Evolutionary conservation across 306 rosid species (phyloP), one percentile per base, ranked within the genome.

Genomic region (Castanea crenata): DNA sequence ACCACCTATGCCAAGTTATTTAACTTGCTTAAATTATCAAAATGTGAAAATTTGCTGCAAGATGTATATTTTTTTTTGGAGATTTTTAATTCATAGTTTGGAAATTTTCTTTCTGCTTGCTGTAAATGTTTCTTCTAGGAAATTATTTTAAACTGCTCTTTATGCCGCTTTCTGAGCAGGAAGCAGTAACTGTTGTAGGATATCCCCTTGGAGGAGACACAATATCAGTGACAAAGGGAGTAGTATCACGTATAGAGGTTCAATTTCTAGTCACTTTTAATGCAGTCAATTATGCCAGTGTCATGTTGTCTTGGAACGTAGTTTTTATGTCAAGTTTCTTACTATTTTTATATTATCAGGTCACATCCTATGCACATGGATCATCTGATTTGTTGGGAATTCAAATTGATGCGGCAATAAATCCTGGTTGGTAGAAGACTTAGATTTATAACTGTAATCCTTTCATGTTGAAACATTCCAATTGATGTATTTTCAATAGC

Each of bases 171-270:
- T 51, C 77, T 77, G 84, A 31, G 89, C 89, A 95, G 99, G 99
- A 95, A 80, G 89, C 99, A 80, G 99, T 95, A 74, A 96, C 98
- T 57, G 99, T 96, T 81, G 99, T 96, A 56, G 99, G 99, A 80
- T 96, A 96, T 80, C 98, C 98, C 77, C 92, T 96, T 72, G 99
- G 99, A 83, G 99, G 99, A 79, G 99, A 96, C 85, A 96, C 99
- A 71, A 95, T 95, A 82, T 95, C 98, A 68, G 99, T 95, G 78
- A 95, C 99, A 15, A 91, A 93, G 87, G 99, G 99, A 73, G 99
- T 95, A 79, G 99, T 95, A 75, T 95, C 99, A 14, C 99, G 98
- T 78, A 89, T 95, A 77, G 99, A 95, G 99, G 99, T 95, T 75
- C 83, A 84, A 55, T 74, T 67, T 74, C 62, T 78, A 67, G n/a